Evolutionary conservation across 2,329 filamentous ascomycete genomes (phyloP), one percentile per base, ranked within the genome.

Genomic region (Colletotrichum lentis): DNA sequence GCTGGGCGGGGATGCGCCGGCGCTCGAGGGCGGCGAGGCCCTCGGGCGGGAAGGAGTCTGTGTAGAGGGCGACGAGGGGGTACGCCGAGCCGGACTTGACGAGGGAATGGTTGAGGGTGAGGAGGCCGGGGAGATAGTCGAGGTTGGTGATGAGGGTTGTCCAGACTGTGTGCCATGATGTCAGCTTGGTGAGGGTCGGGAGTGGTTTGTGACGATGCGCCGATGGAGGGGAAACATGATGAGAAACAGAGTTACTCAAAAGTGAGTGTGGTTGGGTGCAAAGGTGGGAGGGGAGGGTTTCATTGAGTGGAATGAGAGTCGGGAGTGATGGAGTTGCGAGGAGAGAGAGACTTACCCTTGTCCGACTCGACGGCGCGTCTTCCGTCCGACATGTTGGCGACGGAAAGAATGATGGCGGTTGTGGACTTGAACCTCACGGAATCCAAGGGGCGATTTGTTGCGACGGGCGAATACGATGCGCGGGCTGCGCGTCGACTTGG

Each of bases 71-170:
- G 49, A 97, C 82, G 66, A 97, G 88, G 3, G 93, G 93, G 77
- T 96, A 96, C 60, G 85, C 85, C 16, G 91, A 90, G 22, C 81
- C 78, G 64, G 84, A 81, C 71, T 84, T 83, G 74, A 88, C 89
- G 73, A 97, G 88, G 52, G 91, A 92, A 80, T 91, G 87, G 76
- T 94, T 86, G 70, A 97, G 90, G 1, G 92, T 93, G 62, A 97
- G 84, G 58, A 97, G 89, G 54, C 94, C 94, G 6, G 91, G 86
- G 69, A 97, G 88, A 79, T 97, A 97, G 73, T 85, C 84, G 56
- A 88, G 88, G 80, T 96, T 96, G 68, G 93, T 97, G 76, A 97
- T 94, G 72, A 97, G 85, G 12, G 90, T 92, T 35, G 92, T 93
- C 93, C 93, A 97, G 76, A 96, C 93, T 92, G 50, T 16, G 11